These are phyloP conservation scores for Backusella luteola DNA, from an alignment of 192 early-diverging fungal species.

Conservation along the genomic window DNA sequence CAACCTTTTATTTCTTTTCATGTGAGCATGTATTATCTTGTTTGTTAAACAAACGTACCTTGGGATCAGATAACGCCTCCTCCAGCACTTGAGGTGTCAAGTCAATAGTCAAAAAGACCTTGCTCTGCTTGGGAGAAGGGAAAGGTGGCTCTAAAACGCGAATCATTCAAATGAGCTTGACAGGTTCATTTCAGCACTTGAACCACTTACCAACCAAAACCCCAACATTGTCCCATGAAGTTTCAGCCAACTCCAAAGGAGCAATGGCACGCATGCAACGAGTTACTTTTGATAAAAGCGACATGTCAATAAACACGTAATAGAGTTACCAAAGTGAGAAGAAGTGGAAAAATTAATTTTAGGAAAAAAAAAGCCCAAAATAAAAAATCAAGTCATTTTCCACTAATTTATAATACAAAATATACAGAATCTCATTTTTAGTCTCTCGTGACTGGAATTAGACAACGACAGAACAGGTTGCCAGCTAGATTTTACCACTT, in stretches of 20 bases:
- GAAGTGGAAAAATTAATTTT: neutral
- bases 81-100: slow-evolving; percentile 75
- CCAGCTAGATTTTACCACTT: neutral
- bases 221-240: slow-evolving; percentile 94
- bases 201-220: slow-evolving; percentile 60
- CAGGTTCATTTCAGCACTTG: neutral
- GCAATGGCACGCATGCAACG: slow-evolving; percentile 80
- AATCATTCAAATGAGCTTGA: neutral
- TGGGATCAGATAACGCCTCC: slow-evolving; percentile 72
- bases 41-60: neutral
- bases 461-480: neutral
- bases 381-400: neutral
- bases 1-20: slow-evolving; percentile 46
- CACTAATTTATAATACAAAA: neutral
- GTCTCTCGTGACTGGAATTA: neutral
- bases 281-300: slow-evolving; percentile 56
- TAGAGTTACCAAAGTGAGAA: neutral
- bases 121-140: slow-evolving; percentile 63
- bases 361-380: neutral
- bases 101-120: slow-evolving; percentile 92
- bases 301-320: slow-evolving; percentile 41
- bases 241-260: slow-evolving; percentile 77
- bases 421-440: neutral
- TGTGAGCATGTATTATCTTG: neutral
- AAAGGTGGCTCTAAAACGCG: slow-evolving; percentile 69